phyloP scores from a whole-genome alignment of 2,329 filamentous ascomycete genomes.

The Chalaropsis thielavioides region DNA sequence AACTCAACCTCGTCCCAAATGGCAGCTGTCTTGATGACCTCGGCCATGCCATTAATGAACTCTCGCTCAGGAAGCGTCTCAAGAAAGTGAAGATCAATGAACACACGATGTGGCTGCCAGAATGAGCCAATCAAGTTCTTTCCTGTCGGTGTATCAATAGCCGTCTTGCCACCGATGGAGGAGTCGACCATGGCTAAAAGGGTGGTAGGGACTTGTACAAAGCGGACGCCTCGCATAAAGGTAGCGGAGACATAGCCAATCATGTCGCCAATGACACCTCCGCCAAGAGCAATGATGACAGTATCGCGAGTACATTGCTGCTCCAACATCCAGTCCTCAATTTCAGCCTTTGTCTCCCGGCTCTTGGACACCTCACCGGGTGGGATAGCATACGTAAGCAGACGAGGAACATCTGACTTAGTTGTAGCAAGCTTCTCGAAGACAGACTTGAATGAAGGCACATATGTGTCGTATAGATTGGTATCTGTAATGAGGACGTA shows the following conservation, averaged over 20 bases:
- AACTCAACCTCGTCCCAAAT: conserved; percentile 92
- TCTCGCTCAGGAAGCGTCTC: conserved; percentile 81
- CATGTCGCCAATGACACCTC: conserved; percentile 95
- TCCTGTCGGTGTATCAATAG: conserved; percentile 87
- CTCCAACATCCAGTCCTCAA: conserved; percentile 93
- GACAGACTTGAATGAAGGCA: conserved; percentile 51
- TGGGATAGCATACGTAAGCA: conserved; percentile 74
- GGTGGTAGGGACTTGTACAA: conserved; percentile 92
- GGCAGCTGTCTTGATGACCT: conserved; percentile 93
- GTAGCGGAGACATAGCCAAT: conserved; percentile 94
- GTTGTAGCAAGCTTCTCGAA: conserved; percentile 24
- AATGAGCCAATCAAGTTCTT: conserved; percentile 95
- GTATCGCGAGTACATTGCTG: conserved; percentile 90
- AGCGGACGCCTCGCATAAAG: conserved; percentile 94
- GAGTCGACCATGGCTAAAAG: conserved; percentile 96
- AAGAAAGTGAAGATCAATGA: conserved; percentile 84
- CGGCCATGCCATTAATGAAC: conserved; percentile 97
- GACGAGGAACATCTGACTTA: conserved; percentile 38
- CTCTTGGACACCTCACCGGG: conserved; percentile 92
- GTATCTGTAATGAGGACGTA: conserved; percentile 96
- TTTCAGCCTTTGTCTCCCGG: conserved; percentile 80
- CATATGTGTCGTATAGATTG: conserved; percentile 70
- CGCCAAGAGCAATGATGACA: conserved; percentile 84
- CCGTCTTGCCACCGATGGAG: conserved; percentile 94
- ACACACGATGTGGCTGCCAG: conserved; percentile 89